Base-by-base conservation (phyloP, 2,329 filamentous ascomycete species). In the Fusarium guadeloupense region DNA sequence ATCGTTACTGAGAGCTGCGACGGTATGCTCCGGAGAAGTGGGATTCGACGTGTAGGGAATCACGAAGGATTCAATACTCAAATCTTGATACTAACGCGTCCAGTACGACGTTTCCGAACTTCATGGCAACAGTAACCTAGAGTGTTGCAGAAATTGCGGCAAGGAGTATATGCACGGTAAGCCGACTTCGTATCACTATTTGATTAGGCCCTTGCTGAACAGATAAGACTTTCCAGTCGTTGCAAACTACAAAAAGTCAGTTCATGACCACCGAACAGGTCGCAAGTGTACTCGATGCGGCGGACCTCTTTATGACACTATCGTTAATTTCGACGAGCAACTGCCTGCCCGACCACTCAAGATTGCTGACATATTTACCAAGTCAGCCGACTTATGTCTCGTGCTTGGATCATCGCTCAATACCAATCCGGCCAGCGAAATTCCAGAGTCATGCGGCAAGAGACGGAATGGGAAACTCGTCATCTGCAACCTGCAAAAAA, bases 401-500 rank as follows among this genome's bases (percentile, higher is more conserved):
- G 78, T 78, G 0, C 72, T 83, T 0, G 79, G 80, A 0, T 81
- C 78, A 3, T 81, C 78, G 0, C 69, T 81, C 10, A 81, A 76
- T 0, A 75, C 82, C 2, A 70, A 73, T 0, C 79, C 79, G 0
- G 78, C 79, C 0, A 76, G 74, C 43, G 72, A 74, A 17, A 75
- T 82, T 9, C 78, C 79, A 0, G 74, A 75, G 37, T 67, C 68
- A 0, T 72, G 74, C 0, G 76, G 75, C 1, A 53, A 63, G 14
- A 71, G 62, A 9, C 66, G 65, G 16, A 60, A 54, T 4, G 74
- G 71, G 0, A 73, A 72, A 20, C 71, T 82, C 3, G 74, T 66
- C 0, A 80, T 83, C 16, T 82, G 80, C 56, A 82, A 82, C 42
- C 69, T 82, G 4, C 80, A 82, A 45, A 69, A 70, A 1, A 82